These are phyloP conservation scores for Litsea cubeba DNA, from an alignment of 164 flowering plant species.

Conservation along the genomic window DNA sequence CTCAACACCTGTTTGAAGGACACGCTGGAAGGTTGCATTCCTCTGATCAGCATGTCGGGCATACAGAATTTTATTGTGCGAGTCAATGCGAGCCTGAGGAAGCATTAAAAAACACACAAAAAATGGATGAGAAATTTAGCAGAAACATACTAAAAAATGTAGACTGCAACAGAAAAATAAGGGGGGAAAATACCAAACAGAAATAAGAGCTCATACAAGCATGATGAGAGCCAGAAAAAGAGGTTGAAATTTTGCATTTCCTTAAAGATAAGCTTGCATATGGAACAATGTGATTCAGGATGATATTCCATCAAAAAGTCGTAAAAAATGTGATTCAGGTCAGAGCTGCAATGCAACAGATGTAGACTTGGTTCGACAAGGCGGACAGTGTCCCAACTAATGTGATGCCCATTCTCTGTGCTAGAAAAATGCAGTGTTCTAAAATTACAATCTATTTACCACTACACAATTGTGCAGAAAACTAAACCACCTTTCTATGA, in stretches of 20 bases:
- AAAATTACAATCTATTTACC: too few relatives aligned
- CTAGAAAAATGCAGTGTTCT: too few relatives aligned
- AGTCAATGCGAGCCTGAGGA: constrained; percentile 87
- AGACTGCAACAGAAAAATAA: not conserved
- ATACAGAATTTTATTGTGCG: constrained; percentile 93
- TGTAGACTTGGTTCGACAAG: not conserved
- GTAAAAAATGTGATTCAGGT: not conserved
- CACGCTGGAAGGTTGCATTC: constrained; percentile 85
- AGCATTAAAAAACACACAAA: not conserved
- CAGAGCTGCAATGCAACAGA: not conserved
- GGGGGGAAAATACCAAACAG: not conserved
- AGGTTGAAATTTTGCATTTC: too few relatives aligned
- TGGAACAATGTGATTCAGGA: not conserved
- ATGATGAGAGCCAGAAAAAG: not conserved
- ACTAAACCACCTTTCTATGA: too few relatives aligned
- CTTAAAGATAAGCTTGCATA: too few relatives aligned
- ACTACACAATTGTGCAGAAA: too few relatives aligned
- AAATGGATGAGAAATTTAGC: not conserved
- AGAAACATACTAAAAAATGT: too few relatives aligned
- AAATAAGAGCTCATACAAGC: not conserved
- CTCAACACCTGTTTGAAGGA: constrained; percentile 76
- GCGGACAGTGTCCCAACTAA: not conserved
- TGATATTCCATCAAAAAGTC: not conserved
- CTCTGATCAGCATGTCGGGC: constrained; percentile 98
- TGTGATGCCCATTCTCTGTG: too few relatives aligned